Evolutionary conservation across 1,139 yeast genomes (phyloP).

Genomic region (Fermentozyma sake): DNA sequence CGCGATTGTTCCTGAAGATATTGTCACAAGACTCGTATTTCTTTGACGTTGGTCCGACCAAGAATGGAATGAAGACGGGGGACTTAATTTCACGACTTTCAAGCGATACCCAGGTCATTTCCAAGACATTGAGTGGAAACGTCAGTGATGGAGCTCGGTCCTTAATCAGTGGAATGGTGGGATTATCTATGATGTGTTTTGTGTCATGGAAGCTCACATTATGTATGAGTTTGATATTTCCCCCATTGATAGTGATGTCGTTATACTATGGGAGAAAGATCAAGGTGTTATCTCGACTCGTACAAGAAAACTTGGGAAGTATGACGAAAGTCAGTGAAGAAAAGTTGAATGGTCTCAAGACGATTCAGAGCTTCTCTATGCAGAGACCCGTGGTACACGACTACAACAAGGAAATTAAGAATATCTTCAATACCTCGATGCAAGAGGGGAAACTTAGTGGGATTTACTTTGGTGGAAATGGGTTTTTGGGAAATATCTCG

Average conservation of each 20-base stretch:
- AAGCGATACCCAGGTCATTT: constrained; percentile 86
- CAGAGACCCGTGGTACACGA: constrained; percentile 52
- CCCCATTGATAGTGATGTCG: constrained; percentile 76
- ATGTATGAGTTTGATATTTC: constrained; percentile 72
- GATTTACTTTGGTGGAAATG: constrained; percentile 72
- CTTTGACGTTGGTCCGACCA: constrained; percentile 69
- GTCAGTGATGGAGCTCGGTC: constrained; percentile 89
- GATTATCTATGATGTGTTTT: constrained; percentile 80
- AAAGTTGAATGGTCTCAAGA: constrained; percentile 77
- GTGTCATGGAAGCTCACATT: constrained; percentile 78
- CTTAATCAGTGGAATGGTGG: constrained; percentile 72
- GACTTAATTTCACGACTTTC: constrained; percentile 86
- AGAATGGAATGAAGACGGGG: constrained; percentile 67
- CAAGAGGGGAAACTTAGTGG: constrained; percentile 78
- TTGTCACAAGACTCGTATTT: constrained; percentile 87
- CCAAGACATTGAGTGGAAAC: constrained; percentile 83
- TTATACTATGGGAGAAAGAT: constrained; percentile 76
- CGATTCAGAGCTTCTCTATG: constrained; percentile 87
- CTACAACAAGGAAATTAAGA: constrained; percentile 63
- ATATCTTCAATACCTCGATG: constrained; percentile 70
- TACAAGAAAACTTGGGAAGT: constrained; percentile 84
- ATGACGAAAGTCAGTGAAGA: constrained; percentile 90
- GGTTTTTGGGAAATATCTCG: constrained; percentile 76
- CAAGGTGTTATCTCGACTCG: constrained; percentile 64
- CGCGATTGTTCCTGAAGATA: constrained; percentile 70